Evolutionary conservation across 306 rosid species (phyloP).

Genomic region (Ochetophila trinervis): DNA sequence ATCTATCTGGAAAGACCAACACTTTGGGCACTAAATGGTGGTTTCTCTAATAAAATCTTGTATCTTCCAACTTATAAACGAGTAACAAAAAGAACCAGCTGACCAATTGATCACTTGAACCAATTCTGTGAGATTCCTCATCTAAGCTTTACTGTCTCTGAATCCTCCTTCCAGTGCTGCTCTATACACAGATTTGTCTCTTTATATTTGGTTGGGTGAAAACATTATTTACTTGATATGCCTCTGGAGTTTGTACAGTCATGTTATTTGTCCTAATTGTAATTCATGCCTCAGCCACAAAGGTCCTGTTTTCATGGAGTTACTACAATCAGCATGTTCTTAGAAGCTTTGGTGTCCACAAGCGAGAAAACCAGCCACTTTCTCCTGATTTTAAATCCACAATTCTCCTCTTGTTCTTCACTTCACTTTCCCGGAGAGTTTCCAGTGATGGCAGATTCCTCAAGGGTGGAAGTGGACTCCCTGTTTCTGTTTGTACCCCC

Average conservation of each 20-base stretch:
- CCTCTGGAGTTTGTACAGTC: not conserved
- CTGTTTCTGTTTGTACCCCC: constrained; percentile 36
- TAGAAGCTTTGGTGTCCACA: constrained; percentile 58
- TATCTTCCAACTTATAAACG: too few relatives aligned
- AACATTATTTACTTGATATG: not conserved
- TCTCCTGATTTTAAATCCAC: constrained; percentile 44
- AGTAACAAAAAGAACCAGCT: too few relatives aligned
- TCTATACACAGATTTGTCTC: too few relatives aligned
- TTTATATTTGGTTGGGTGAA: not conserved
- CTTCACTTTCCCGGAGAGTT: constrained; percentile 31
- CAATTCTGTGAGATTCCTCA: too few relatives aligned
- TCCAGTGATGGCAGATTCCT: constrained; percentile 40
- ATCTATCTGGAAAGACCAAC: too few relatives aligned
- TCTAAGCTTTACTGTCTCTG: too few relatives aligned
- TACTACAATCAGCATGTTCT: constrained; percentile 45
- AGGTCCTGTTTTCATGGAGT: constrained; percentile 19
- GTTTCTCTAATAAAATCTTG: too few relatives aligned
- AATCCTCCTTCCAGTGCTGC: too few relatives aligned
- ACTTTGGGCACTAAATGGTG: too few relatives aligned
- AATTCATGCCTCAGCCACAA: constrained; percentile 20
- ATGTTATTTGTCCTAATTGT: not conserved
- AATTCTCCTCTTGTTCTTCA: constrained; percentile 39
- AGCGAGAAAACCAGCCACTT: constrained; percentile 51
- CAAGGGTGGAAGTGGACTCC: constrained; percentile 41
- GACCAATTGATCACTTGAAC: too few relatives aligned